A percentile compares a stretch with the other conserved stretches of the same genome.
Conservation (phyloP, 2,329 filamentous ascomycete species). For the Botrytis porri region DNA sequence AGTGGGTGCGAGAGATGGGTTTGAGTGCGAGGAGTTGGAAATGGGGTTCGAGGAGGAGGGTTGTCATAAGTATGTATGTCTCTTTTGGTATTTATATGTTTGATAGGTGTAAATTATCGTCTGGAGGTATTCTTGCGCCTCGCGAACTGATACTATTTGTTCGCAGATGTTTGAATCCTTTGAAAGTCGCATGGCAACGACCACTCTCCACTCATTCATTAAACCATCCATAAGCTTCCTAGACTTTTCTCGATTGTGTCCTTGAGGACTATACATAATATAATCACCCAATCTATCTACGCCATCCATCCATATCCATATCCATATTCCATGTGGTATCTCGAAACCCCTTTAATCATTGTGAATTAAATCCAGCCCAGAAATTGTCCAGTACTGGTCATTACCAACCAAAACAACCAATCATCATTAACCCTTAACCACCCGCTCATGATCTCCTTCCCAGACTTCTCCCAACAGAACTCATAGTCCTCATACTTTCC, state of each 20-base stretch:
- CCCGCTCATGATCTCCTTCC: neutral
- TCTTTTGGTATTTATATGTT: neutral
- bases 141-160: neutral
- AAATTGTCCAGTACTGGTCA: neutral
- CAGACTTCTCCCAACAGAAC: constrained; percentile 11
- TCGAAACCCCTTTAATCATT: neutral
- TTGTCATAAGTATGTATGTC: neutral
- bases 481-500: constrained; percentile 8
- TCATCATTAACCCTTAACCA: neutral
- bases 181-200: neutral
- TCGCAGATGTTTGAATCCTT: neutral
- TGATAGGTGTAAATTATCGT: neutral
- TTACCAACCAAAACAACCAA: neutral
- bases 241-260: neutral
- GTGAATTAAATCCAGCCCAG: neutral
- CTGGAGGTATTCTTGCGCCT: neutral
- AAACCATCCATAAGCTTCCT: neutral
- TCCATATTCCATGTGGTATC: neutral
- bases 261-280: neutral
- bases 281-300: neutral
- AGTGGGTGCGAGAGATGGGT: neutral
- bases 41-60: neutral
- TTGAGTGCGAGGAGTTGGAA: neutral
- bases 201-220: neutral
- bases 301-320: neutral